Evolutionary conservation across 2,329 filamentous ascomycete genomes (phyloP).

Genomic region (Coniochaeta ligniaria): DNA sequence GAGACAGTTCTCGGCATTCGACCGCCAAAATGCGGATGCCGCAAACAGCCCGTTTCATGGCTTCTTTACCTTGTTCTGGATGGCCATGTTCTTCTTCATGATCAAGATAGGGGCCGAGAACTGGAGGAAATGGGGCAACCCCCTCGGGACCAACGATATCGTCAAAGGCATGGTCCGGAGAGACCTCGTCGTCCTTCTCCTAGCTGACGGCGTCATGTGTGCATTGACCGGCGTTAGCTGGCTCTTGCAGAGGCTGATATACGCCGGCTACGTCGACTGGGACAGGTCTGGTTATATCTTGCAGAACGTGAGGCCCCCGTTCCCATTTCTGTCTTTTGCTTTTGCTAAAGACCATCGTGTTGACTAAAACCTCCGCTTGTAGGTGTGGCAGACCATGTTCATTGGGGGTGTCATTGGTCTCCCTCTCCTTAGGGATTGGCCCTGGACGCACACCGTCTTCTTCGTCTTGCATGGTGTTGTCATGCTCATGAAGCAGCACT

Average conservation of each 20-base stretch:
- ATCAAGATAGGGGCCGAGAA: slow-evolving; percentile 61
- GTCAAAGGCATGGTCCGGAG: slow-evolving; percentile 57
- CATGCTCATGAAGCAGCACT: slow-evolving; percentile 81
- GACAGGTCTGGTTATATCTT: slow-evolving; percentile 63
- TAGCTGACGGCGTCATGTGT: slow-evolving; percentile 66
- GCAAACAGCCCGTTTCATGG: slow-evolving; percentile 67
- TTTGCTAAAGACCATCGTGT: not conserved
- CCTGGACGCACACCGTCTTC: slow-evolving; percentile 77
- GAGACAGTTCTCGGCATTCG: slow-evolving; percentile 65
- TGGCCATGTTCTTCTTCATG: slow-evolving; percentile 59
- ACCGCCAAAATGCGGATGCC: slow-evolving; percentile 59
- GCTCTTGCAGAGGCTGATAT: slow-evolving; percentile 54
- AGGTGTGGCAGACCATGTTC: slow-evolving; percentile 63
- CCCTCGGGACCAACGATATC: slow-evolving; percentile 66
- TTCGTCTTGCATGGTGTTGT: slow-evolving; percentile 68
- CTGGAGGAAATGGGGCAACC: slow-evolving; percentile 59
- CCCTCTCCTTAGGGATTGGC: slow-evolving; percentile 67
- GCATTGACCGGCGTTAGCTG: slow-evolving; percentile 57
- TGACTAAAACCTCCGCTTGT: not conserved
- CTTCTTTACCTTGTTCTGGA: slow-evolving; percentile 76
- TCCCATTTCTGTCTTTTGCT: not conserved
- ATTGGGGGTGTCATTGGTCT: slow-evolving; percentile 55
- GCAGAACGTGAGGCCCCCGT: slow-evolving; percentile 47
- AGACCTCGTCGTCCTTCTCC: slow-evolving; percentile 44
- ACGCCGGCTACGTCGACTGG: slow-evolving; percentile 58